These are phyloP conservation scores for Porodaedalea pini DNA, from an alignment of 1,284 basidiomycete genomes.

Conservation along the genomic window DNA sequence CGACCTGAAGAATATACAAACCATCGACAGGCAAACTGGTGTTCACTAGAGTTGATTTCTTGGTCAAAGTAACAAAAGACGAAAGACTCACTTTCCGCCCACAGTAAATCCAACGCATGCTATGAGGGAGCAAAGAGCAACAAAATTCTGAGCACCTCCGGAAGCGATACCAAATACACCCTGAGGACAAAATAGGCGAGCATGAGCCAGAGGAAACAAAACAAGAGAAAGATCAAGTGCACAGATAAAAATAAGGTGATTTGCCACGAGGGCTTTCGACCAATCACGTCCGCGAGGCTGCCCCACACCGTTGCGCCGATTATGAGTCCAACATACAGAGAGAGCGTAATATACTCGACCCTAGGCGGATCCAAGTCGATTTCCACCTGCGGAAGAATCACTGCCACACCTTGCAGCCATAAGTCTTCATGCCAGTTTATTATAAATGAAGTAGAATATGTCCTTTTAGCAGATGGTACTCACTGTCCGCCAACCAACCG, in stretches of 20 bases:
- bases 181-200: background rate
- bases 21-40: slow-evolving; percentile 51
- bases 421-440: slow-evolving; percentile 48
- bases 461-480: background rate
- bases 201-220: background rate
- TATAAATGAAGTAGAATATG: too few relatives aligned
- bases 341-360: slow-evolving; percentile 49
- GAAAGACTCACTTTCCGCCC: slow-evolving; percentile 47
- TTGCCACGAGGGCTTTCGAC: slow-evolving; percentile 55
- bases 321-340: slow-evolving; percentile 56
- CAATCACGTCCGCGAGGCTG: slow-evolving; percentile 45
- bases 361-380: slow-evolving; percentile 42
- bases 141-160: slow-evolving; percentile 52
- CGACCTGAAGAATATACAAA: slow-evolving; percentile 22
- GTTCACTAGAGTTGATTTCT: background rate
- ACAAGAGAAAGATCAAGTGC: background rate
- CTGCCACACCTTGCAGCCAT: slow-evolving; percentile 53
- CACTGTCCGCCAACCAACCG: slow-evolving; percentile 3
- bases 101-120: slow-evolving; percentile 55
- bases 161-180: slow-evolving; percentile 56
- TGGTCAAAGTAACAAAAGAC: background rate
- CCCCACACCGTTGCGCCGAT: slow-evolving; percentile 57
- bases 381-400: slow-evolving; percentile 46
- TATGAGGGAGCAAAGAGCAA: slow-evolving; percentile 45
- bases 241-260: slow-evolving; percentile 54